Evolutionary conservation across 2,329 filamentous ascomycete species (phyloP), one percentile per base, ranked within the genome.

Genomic region (Verticillium dahliae): DNA sequence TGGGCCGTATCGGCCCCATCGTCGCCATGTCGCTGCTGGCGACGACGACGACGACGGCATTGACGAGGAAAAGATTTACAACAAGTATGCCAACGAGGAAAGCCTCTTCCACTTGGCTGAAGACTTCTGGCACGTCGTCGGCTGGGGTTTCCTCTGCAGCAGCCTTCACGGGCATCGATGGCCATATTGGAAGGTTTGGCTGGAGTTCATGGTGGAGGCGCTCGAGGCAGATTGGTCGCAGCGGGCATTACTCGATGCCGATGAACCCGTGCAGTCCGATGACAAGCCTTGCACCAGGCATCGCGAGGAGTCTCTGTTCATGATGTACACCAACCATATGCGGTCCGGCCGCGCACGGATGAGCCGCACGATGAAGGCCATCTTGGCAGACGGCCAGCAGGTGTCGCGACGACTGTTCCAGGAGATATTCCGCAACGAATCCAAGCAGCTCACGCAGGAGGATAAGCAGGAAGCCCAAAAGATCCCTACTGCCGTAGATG

Each of bases 91-190:
- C 1, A 83, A 85, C 58, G 78, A 82, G 14, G 81, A 86, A 54
- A 88, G 89, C 35, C 65, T 97, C 1, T 97, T 90, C 85, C 78
- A 77, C 15, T 83, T 85, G n/a, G 90, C 89, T 1, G 87, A 90
- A 63, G 91, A 96, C 70, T 96, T 98, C 69, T 99, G 95, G 92
- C 84, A 87, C 52, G 85, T 91, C 0, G 83, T 95, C 0, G 95
- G 94, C 3, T 98, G 95, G 95, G 90, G 91, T 0, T 92, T 98
- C 73, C 65, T 94, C 71, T 98, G 94, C 76, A 93, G 91, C 59
- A 82, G 90, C 1, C 73, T 83, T 37, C 81, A 94, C 67, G 86
- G 86, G 1, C 81, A 84, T 50, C 83, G 94, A 22, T 98, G 95
- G 94, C 82, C 81, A 58, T 83, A 87, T 69, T 98, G 93, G 92